Evolutionary conservation across 345 rosid species (phyloP), one percentile per base, ranked within the genome.

Genomic region (Triadica sebifera): DNA sequence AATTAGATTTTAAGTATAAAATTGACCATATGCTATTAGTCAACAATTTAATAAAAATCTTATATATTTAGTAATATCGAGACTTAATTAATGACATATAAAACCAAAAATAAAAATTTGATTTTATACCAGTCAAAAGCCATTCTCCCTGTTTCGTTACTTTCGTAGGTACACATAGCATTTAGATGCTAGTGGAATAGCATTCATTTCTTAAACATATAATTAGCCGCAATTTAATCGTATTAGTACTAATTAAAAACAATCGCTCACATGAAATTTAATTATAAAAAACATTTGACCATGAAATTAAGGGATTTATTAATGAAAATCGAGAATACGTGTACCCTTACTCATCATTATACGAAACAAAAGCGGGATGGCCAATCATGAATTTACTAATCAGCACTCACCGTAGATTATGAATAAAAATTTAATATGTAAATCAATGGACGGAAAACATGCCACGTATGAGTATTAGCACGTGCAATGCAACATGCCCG

Each of bases 401-500:
- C 13, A 8, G n/a, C n/a, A 63, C 19, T 64, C 68, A 64, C 50
- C 25, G 13, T 24, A 25, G 41, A 47, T 68, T 25, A 12, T 24
- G 15, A 12, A 41, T 34, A 11, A 47, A n/a, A 19, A 43, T 12
- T 13, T 3, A 22, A 29, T 12, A 68, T 65, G 52, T 46, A 66
- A 69, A 57, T 41, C 22, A 52, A 64, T 5, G 75, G 69, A 65
- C 12, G 22, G 53, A 15, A 41, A 46, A 52, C 9, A 58, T 50
- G 73, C 69, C 80, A 76, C 80, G 75, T 64, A 69, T 62, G 62
- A 1, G 15, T 3, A 39, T 10, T 8, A 2, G 58, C 82, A 78
- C 80, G 76, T 76, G 81, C 78, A 56, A 1, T 52, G 53, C 55
- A 74, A 24, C 69, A 43, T 63, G 55, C 53, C 68, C 72, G 17